phyloP scores from a whole-genome alignment of 202 grass and related monocot species.

The Saccharum hybrid region DNA sequence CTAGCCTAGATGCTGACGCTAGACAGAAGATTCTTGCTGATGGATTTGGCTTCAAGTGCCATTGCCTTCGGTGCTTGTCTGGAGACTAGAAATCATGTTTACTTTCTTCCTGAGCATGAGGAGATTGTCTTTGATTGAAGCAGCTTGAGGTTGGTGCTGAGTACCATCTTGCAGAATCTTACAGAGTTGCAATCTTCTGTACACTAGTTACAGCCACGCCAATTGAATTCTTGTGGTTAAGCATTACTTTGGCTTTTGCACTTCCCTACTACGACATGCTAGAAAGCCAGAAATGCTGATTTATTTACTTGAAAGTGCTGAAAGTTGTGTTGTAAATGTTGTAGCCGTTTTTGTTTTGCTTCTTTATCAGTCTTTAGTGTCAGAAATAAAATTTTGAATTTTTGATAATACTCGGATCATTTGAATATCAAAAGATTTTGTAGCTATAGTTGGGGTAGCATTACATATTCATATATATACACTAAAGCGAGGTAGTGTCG shows the following conservation, averaged over 20 bases:
- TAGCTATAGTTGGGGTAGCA: neutral
- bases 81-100: conserved; percentile 56
- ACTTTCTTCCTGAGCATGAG: neutral
- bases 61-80: conserved; percentile 66
- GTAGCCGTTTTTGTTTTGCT: neutral
- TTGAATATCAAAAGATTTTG: too few relatives aligned
- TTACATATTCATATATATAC: neutral
- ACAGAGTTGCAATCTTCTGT: neutral
- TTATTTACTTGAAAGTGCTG: neutral
- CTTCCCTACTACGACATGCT: neutral
- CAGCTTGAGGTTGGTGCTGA: neutral
- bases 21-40: conserved; percentile 79
- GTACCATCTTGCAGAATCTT: too few relatives aligned
- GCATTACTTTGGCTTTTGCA: neutral
- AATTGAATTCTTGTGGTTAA: neutral
- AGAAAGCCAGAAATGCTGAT: neutral
- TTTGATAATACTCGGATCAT: neutral
- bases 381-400: neutral
- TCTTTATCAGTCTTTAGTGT: neutral
- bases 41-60: conserved; percentile 79
- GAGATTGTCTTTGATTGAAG: neutral
- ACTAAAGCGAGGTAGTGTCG: neutral
- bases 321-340: neutral
- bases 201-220: neutral
- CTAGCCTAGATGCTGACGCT: conserved; percentile 74